These are phyloP conservation scores for Auriscalpium vulgare DNA, from an alignment of 768 basidiomycete species.

Conservation along the genomic window DNA sequence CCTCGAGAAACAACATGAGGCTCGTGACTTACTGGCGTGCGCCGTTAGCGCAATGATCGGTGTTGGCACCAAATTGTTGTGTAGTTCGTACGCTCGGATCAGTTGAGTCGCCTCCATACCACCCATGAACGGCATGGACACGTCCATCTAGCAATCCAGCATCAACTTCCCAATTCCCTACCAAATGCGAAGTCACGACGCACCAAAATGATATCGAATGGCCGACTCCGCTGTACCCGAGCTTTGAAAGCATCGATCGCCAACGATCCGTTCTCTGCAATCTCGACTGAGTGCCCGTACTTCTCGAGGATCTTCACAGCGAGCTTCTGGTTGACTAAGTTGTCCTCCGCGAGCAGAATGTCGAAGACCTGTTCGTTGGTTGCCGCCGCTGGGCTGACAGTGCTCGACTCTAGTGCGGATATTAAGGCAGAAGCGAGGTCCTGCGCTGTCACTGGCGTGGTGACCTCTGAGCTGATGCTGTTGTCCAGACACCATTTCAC, in stretches of 20 bases:
- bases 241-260: constrained; percentile 90
- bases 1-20: constrained; percentile 6
- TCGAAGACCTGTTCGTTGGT: constrained; percentile 85
- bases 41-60: constrained; percentile 97
- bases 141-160: constrained; percentile 68
- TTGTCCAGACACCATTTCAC: constrained; percentile 98
- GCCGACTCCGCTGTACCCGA: constrained; percentile 57
- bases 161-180: not conserved
- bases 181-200: constrained; percentile 22
- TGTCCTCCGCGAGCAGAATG: constrained; percentile 95
- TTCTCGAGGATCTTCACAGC: constrained; percentile 96
- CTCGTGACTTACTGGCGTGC: constrained; percentile 73
- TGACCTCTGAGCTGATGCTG: constrained; percentile 91
- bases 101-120: constrained; percentile 96
- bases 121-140: constrained; percentile 98
- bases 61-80: constrained; percentile 58
- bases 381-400: constrained; percentile 78
- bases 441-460: constrained; percentile 80
- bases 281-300: constrained; percentile 91
- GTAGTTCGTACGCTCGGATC: constrained; percentile 78
- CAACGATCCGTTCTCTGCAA: constrained; percentile 93
- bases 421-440: constrained; percentile 90
- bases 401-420: constrained; percentile 91
- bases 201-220: constrained; percentile 89
- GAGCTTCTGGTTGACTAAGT: constrained; percentile 90